These are phyloP conservation scores for Aspergillus latus DNA, from an alignment of 2,329 filamentous ascomycete species.

Conservation along the genomic window DNA sequence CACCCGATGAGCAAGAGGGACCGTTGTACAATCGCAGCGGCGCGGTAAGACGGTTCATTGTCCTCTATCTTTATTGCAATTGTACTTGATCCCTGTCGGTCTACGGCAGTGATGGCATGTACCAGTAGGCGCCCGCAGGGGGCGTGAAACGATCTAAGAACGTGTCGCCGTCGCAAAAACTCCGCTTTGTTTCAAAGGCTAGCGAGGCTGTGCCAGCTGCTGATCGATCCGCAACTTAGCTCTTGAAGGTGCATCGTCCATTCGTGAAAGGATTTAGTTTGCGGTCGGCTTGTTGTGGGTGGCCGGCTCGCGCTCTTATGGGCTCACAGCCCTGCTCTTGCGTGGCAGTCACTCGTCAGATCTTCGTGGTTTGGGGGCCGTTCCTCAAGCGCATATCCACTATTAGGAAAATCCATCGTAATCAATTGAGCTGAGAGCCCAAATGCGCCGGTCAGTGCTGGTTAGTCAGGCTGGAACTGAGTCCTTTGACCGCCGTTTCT, in stretches of 20 bases:
- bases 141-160: constrained; percentile 1
- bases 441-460: no score
- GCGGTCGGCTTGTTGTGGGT: not conserved
- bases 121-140: constrained; percentile 1
- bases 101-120: not conserved
- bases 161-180: not conserved
- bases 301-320: not conserved
- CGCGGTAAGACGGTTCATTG: constrained; percentile 2
- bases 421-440: no score
- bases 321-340: constrained; percentile 14
- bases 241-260: not conserved
- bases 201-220: constrained; percentile 1
- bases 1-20: constrained; percentile 6
- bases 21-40: not conserved
- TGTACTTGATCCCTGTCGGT: not conserved
- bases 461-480: not conserved
- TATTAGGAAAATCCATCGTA: no score
- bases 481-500: not conserved
- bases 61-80: not conserved
- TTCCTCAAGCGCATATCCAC: not conserved
- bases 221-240: constrained; percentile 3
- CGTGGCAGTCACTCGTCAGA: constrained; percentile 5
- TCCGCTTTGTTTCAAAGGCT: constrained; percentile 11
- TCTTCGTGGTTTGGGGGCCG: constrained; percentile 11
- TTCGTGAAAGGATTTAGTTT: constrained; percentile 1